A percentile compares a stretch with the other conserved stretches of the same genome.
Evolutionary conservation across 139 green algal genomes (phyloP).

Genomic region (Chlorella vulgaris): DNA sequence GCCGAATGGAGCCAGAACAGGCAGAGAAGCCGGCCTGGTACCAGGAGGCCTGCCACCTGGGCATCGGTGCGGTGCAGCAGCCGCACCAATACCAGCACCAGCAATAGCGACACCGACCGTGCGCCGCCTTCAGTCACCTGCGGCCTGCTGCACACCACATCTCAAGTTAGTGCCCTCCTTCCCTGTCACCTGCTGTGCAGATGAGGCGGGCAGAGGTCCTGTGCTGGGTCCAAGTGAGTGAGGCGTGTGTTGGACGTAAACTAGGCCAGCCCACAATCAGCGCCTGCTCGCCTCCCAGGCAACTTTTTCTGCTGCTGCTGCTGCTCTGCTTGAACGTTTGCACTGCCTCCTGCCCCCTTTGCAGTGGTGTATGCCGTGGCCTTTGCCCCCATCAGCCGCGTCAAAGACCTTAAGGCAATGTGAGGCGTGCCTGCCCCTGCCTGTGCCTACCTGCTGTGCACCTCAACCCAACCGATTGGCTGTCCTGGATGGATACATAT

Average conservation of each 20-base stretch:
- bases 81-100: too few species aligned
- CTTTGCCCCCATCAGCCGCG: constrained; percentile 26
- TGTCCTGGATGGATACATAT: too few species aligned
- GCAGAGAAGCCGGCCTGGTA: constrained; percentile 42
- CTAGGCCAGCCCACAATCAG: constrained; percentile 67
- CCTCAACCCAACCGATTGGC: too few species aligned
- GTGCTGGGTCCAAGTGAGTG: constrained; percentile 85
- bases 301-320: too few species aligned
- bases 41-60: constrained; percentile 67
- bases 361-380: constrained; percentile 40
- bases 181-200: too few species aligned
- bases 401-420: constrained; percentile 43
- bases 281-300: constrained; percentile 2
- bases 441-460: background rate
- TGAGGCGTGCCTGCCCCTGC: constrained; percentile 4
- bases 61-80: constrained; percentile 57
- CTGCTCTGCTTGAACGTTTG: background rate
- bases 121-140: too few species aligned
- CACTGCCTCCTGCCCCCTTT: background rate
- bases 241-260: too few species aligned
- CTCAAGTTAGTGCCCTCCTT: too few species aligned
- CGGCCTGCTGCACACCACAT: too few species aligned
- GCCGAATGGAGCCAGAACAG: background rate
- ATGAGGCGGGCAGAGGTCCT: constrained; percentile 89
- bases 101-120: too few species aligned